phyloP scores from a whole-genome alignment of 2,329 filamentous ascomycete species.

The Thermomyces lanuginosus region DNA sequence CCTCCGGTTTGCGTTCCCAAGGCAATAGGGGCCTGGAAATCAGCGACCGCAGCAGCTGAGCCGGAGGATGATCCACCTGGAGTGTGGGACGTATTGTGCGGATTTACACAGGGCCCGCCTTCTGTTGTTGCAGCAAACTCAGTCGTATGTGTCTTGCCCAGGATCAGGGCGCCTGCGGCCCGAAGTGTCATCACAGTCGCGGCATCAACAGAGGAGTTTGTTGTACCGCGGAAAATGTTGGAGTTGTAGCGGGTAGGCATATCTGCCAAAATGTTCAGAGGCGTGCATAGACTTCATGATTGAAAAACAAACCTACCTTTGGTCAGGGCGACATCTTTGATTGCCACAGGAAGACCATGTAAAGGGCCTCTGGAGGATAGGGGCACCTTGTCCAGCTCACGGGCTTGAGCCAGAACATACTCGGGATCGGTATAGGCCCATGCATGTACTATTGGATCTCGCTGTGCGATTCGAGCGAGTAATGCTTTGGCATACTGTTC shows the following conservation, averaged over 20 bases:
- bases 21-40: conserved; percentile 44
- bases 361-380: conserved; percentile 35
- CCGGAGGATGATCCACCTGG: conserved; percentile 54
- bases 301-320: conserved; percentile 25
- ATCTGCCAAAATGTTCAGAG: not conserved
- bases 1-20: conserved; percentile 53
- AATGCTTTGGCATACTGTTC: conserved; percentile 35
- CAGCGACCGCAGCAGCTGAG: conserved; percentile 49
- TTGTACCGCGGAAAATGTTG: conserved; percentile 1
- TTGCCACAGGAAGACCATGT: conserved; percentile 41
- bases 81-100: conserved; percentile 36
- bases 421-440: conserved; percentile 35
- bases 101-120: conserved; percentile 36
- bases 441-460: conserved; percentile 33
- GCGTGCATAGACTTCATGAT: not conserved
- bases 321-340: conserved; percentile 46
- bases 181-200: conserved; percentile 1
- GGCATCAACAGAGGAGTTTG: conserved; percentile 1
- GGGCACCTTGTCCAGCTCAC: conserved; percentile 35
- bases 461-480: conserved; percentile 29
- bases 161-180: conserved; percentile 2
- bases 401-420: conserved; percentile 32
- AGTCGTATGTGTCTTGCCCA: conserved; percentile 4
- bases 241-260: conserved; percentile 4
- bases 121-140: conserved; percentile 3